phyloP scores from a whole-genome alignment of 192 early-diverging fungal species.

The Coemansia guatemalensis region DNA sequence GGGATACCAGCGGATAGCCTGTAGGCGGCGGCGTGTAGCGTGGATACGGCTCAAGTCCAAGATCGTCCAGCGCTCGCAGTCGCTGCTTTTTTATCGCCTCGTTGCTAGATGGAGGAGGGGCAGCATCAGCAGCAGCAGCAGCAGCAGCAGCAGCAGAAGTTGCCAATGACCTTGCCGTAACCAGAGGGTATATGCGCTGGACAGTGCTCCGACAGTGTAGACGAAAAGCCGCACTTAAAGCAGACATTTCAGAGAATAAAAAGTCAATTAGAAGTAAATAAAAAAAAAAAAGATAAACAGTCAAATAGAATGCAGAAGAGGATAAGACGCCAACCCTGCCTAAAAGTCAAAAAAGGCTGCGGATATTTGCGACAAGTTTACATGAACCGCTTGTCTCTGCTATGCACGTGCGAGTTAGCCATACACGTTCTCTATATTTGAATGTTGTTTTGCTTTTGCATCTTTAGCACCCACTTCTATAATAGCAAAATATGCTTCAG shows the following conservation, averaged over 20 bases:
- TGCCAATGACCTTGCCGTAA: neutral
- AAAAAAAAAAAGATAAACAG: neutral
- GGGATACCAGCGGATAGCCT: constrained; percentile 22
- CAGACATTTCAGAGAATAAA: constrained; percentile 1
- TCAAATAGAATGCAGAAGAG: neutral
- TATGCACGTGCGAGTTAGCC: neutral
- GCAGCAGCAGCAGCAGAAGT: constrained; percentile 6
- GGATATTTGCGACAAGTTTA: neutral
- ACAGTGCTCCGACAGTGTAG: neutral
- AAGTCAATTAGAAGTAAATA: neutral
- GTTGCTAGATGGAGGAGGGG: constrained; percentile 11
- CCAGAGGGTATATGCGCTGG: neutral
- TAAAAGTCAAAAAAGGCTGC: neutral
- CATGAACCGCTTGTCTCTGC: too few species aligned
- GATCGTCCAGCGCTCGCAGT: constrained; percentile 13
- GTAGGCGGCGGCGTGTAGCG: constrained; percentile 27
- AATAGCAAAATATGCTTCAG: neutral
- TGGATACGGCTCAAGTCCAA: constrained; percentile 38
- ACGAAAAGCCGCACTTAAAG: neutral
- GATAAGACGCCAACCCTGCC: too few species aligned
- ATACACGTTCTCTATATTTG: neutral
- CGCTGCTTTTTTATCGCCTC: constrained; percentile 28
- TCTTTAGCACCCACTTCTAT: neutral
- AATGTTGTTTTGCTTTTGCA: neutral
- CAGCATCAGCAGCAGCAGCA: neutral